Evolutionary conservation across 257 asterid species (phyloP).

Genomic region (Jasminum sambac): DNA sequence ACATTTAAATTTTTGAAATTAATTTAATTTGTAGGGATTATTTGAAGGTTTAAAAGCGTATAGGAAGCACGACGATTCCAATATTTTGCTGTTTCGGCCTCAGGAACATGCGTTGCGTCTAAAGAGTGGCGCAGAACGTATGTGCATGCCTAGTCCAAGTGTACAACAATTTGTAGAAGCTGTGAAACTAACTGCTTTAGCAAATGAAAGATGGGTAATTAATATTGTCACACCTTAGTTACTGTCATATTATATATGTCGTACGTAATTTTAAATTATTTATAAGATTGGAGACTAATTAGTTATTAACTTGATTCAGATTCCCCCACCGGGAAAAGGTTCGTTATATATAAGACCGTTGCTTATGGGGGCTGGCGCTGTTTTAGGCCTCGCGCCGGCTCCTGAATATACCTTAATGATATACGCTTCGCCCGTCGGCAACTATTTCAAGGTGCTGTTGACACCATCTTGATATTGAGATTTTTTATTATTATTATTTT

Average conservation of each 20-base stretch:
- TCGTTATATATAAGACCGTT: constrained; percentile 84
- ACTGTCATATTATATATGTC: too few relatives aligned
- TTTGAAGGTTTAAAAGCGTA: constrained; percentile 94
- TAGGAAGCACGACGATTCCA: constrained; percentile 70
- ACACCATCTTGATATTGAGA: too few relatives aligned
- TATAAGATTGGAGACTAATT: too few relatives aligned
- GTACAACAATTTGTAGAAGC: constrained; percentile 88
- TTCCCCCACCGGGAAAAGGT: constrained; percentile 98
- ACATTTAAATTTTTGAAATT: constrained; percentile 4
- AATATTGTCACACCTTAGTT: too few relatives aligned
- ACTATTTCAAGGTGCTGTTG: constrained; percentile 79
- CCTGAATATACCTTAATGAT: constrained; percentile 91
- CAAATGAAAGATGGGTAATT: constrained; percentile 93
- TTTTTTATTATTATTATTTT: too few relatives aligned
- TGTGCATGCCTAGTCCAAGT: constrained; percentile 97
- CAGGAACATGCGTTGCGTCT: constrained; percentile 76
- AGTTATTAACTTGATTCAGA: too few relatives aligned
- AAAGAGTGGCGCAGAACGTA: constrained; percentile 81
- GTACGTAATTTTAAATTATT: too few relatives aligned
- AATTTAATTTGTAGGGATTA: constrained; percentile 58
- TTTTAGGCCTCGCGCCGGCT: constrained; percentile 96
- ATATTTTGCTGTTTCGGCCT: constrained; percentile 78
- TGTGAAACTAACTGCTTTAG: constrained; percentile 77
- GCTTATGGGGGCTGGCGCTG: constrained; percentile 98
- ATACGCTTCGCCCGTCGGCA: constrained; percentile 92